Conservation (phyloP, 2,329 filamentous ascomycete species). For the Bipolaris cookei region DNA sequence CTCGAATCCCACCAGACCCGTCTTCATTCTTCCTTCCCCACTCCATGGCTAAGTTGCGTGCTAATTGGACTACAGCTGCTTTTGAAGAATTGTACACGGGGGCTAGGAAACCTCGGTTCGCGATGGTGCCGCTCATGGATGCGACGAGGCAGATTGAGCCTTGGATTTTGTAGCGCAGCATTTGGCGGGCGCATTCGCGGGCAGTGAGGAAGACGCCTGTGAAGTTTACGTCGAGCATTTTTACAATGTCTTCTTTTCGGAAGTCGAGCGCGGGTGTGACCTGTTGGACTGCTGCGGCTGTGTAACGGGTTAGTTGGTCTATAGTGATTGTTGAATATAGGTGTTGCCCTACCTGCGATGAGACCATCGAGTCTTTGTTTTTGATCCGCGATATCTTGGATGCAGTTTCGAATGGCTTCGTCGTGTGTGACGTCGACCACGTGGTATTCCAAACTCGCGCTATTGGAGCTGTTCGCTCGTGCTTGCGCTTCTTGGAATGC, state of each 20-base stretch:
- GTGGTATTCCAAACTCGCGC: constrained; percentile 72
- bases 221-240: constrained; percentile 65
- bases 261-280: constrained; percentile 82
- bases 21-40: constrained; percentile 56
- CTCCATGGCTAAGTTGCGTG: constrained; percentile 71
- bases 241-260: constrained; percentile 61
- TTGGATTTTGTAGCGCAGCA: constrained; percentile 62
- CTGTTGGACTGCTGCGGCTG: constrained; percentile 75
- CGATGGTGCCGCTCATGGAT: constrained; percentile 66
- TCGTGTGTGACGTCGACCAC: constrained; percentile 79
- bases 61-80: constrained; percentile 73
- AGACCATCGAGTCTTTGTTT: constrained; percentile 78
- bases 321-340: neutral
- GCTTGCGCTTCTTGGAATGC: constrained; percentile 69
- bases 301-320: neutral
- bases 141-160: constrained; percentile 67
- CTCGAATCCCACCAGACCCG: constrained; percentile 71
- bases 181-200: constrained; percentile 65
- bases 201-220: constrained; percentile 67
- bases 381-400: constrained; percentile 70
- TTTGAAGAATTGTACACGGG: constrained; percentile 78
- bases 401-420: constrained; percentile 66
- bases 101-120: constrained; percentile 66
- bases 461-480: constrained; percentile 65
- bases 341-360: constrained; percentile 58